Base-by-base conservation (phyloP, 1,139 yeast genomes). In the Trichomonascaceae sp. region DNA sequence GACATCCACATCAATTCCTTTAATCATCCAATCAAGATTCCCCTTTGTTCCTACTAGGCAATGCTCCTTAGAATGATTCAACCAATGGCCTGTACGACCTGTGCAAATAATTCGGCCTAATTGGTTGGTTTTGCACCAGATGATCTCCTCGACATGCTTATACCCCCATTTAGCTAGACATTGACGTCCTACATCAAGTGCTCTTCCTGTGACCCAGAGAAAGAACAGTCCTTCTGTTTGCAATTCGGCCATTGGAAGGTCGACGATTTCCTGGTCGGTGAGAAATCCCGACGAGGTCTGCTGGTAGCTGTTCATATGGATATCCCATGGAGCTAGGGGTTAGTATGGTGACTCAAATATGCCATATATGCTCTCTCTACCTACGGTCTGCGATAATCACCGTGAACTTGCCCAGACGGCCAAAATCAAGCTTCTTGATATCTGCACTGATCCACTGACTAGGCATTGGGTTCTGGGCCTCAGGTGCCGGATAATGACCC, bases 41-140 rank as follows among this genome's bases (percentile, higher is more conserved):
- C 97, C 97, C 65, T 90, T 90, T 32, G 85, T 66, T 0, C 96
- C 98, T 27, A 91, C 87, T 12, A 91, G 71, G 48, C 89, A 74
- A 67, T 91, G 97, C 69, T 91, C 98, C 63, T 91, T 91, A 0
- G 96, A 87, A 69, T 91, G 98, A 66, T 91, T 91, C 51, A 91
- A 74, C 98, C 98, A 91, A 68, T 91, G 98, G 0, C 98, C 98
- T 0, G 98, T 91, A 58, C 97, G 74, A 0, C 98, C 98, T 0
- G 98, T 91, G 57, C 95, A 93, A 51, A 91, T 90, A 0, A 96
- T 91, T 58, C 96, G 74, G 36, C 85, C 82, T 57, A 91, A 72
- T 66, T 91, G 97, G 67, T 91, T 91, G 10, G 95, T 81, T 67
- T 91, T 91, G 57, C 89, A 80, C 98, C 98, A 91, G 19, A 91